These are phyloP conservation scores for Hymenoscyphus salicellus DNA, from an alignment of 2,329 filamentous ascomycete genomes.

Conservation along the genomic window DNA sequence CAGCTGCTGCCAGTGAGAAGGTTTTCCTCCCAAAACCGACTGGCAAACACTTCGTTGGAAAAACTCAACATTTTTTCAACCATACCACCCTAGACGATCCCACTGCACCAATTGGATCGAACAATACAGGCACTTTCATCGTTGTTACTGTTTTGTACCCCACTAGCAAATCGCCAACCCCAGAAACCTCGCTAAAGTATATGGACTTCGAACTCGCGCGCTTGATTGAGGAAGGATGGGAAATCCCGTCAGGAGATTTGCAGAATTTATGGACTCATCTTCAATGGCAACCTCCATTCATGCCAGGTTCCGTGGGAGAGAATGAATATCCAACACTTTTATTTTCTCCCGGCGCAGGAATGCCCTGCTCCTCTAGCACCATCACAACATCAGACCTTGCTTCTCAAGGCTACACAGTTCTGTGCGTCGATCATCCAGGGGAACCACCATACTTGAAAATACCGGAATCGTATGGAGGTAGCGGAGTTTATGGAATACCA, in stretches of 20 bases:
- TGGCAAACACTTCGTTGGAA: not conserved
- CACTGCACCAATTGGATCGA: not conserved
- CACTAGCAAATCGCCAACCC: not conserved
- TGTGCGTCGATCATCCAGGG: not conserved
- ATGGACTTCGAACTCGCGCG: not conserved
- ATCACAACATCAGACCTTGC: not conserved
- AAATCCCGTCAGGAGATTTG: not conserved
- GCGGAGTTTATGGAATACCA: not conserved
- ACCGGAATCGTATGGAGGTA: not conserved
- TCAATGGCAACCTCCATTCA: not conserved
- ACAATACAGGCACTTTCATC: not conserved
- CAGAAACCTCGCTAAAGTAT: not conserved
- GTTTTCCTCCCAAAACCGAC: not conserved
- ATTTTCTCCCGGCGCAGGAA: not conserved
- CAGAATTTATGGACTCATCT: not conserved
- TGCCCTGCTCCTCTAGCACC: not conserved
- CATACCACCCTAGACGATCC: not conserved
- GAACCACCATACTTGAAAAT: not conserved
- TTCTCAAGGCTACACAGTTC: not conserved
- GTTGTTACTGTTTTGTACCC: not conserved
- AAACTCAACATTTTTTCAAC: slow-evolving; percentile 2
- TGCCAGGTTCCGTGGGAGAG: not conserved
- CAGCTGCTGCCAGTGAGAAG: not conserved
- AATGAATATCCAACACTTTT: not conserved
- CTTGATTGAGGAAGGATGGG: not conserved